These are phyloP conservation scores for Diaporthe caulivora DNA, from an alignment of 2,329 filamentous ascomycete genomes.

Conservation along the genomic window DNA sequence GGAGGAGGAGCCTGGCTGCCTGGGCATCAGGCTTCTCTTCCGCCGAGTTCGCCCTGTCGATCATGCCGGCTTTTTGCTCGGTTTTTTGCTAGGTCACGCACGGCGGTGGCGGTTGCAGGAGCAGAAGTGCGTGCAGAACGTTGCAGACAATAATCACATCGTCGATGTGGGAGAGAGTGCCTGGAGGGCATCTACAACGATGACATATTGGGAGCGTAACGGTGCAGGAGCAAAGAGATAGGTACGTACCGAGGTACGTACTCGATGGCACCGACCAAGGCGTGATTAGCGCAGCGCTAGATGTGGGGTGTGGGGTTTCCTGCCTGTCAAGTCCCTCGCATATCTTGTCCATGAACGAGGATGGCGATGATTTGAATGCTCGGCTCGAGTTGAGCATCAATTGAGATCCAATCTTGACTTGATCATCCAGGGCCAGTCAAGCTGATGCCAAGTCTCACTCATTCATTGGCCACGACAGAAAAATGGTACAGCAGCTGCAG, in stretches of 20 bases:
- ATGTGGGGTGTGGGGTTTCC: constrained; percentile 7
- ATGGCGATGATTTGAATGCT: background rate
- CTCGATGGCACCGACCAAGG: background rate
- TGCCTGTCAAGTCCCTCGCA: background rate
- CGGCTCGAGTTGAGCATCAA: background rate
- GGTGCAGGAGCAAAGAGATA: too few relatives aligned
- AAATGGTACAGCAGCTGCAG: background rate
- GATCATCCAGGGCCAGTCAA: background rate
- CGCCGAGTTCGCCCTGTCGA: background rate
- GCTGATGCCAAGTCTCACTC: background rate
- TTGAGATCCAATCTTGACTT: background rate
- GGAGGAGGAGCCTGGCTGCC: background rate
- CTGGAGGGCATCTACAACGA: too few relatives aligned
- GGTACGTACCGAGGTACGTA: constrained; percentile 19
- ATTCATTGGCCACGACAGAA: background rate
- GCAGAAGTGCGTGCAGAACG: background rate
- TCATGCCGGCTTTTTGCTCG: background rate
- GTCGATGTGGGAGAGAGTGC: background rate
- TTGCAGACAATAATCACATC: background rate
- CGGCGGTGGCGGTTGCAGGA: constrained; percentile 5
- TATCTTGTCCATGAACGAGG: background rate
- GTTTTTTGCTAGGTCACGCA: background rate
- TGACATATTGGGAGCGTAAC: background rate
- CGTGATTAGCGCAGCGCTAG: background rate
- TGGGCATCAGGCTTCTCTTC: background rate